Evolutionary conservation across 805 yeast species (phyloP).

Genomic region (Wickerhamiella occidentalis): DNA sequence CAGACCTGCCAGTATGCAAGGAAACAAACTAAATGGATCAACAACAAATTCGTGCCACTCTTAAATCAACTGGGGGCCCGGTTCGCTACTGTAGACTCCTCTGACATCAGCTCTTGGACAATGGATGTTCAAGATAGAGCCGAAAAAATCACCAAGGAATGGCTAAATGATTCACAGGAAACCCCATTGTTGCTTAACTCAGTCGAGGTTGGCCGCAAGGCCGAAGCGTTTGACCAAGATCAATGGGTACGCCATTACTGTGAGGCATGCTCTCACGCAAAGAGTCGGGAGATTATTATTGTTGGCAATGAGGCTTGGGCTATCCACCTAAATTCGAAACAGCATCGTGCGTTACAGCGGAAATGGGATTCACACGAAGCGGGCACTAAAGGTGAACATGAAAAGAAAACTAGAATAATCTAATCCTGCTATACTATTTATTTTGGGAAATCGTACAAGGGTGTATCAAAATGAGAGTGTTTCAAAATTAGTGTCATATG

Average conservation of each 20-base stretch:
- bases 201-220: constrained; percentile 25
- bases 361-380: not conserved
- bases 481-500: not conserved
- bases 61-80: constrained; percentile 48
- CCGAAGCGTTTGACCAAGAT: constrained; percentile 19
- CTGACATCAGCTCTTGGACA: constrained; percentile 55
- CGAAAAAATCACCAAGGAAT: constrained; percentile 33
- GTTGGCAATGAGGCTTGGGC: constrained; percentile 66
- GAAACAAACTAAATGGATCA: constrained; percentile 83
- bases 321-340: constrained; percentile 52
- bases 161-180: constrained; percentile 23
- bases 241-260: constrained; percentile 64
- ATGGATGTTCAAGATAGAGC: constrained; percentile 47
- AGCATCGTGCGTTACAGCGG: constrained; percentile 43
- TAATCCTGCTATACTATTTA: not conserved
- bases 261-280: constrained; percentile 43
- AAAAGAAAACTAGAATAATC: not conserved
- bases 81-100: constrained; percentile 61
- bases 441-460: not conserved
- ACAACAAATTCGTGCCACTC: constrained; percentile 53
- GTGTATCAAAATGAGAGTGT: not conserved
- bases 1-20: constrained; percentile 80
- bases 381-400: not conserved
- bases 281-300: constrained; percentile 42
- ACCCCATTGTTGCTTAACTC: constrained; percentile 29